A percentile compares a stretch with the other conserved stretches of the same genome.
Conservation (phyloP, 1,284 basidiomycete genomes). For the Sanghuangporus weigelae region DNA sequence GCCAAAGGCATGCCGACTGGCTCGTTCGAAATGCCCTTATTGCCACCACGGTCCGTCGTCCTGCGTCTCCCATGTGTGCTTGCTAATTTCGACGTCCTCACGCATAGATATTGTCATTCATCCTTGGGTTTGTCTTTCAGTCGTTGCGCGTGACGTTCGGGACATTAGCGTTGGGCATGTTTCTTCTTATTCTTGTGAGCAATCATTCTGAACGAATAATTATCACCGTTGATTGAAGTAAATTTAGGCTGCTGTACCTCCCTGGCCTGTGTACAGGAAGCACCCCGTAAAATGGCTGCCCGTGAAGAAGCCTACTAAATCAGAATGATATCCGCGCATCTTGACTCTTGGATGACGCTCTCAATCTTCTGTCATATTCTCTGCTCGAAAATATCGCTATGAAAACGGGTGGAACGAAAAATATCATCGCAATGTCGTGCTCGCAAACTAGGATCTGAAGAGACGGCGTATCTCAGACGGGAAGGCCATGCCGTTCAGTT, state of each 20-base stretch:
- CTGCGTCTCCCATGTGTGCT: not conserved
- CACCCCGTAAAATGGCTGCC: constrained; percentile 64
- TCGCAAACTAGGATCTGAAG: not conserved
- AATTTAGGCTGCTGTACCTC: constrained; percentile 54
- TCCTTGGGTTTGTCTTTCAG: constrained; percentile 54
- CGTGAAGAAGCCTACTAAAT: constrained; percentile 20
- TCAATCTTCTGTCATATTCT: not conserved
- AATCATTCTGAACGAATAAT: not conserved
- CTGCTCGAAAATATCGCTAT: not conserved
- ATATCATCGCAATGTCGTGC: not conserved
- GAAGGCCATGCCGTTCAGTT: not conserved
- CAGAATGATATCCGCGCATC: not conserved
- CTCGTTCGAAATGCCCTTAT: constrained; percentile 40
- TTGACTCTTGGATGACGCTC: not conserved
- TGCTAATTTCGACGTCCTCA: not conserved
- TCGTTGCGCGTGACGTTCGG: constrained; percentile 57
- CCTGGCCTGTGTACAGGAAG: constrained; percentile 62
- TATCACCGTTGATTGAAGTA: not conserved
- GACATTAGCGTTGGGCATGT: constrained; percentile 41
- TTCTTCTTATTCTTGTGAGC: constrained; percentile 50
- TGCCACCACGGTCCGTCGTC: constrained; percentile 27
- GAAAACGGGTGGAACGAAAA: not conserved
- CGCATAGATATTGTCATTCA: constrained; percentile 56
- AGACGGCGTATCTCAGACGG: not conserved
- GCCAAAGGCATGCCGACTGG: constrained; percentile 56